Conservation (phyloP, 352 stramenopile species). For the Pythium volutum region DNA sequence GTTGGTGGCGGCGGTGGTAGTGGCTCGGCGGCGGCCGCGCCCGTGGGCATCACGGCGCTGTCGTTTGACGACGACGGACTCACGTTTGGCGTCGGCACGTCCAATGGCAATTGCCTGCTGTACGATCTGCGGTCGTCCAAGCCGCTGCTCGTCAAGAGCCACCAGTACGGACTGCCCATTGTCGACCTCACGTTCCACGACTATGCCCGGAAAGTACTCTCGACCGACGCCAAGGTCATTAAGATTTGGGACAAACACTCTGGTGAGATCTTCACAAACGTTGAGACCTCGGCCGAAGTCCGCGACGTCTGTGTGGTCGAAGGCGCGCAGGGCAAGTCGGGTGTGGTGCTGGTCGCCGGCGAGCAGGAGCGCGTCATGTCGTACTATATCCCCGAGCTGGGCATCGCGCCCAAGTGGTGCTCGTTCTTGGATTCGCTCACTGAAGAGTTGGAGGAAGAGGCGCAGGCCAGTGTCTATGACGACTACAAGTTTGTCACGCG, state of each 20-base stretch:
- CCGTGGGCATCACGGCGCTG: slow-evolving; percentile 91
- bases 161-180: slow-evolving; percentile 97
- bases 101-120: slow-evolving; percentile 90
- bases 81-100: slow-evolving; percentile 94
- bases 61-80: slow-evolving; percentile 94
- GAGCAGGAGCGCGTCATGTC: slow-evolving; percentile 97
- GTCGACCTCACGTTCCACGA: slow-evolving; percentile 93
- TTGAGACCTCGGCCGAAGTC: slow-evolving; percentile 96
- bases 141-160: slow-evolving; percentile 94
- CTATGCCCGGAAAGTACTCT: slow-evolving; percentile 89
- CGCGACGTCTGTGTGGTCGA: slow-evolving; percentile 95
- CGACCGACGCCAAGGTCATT: slow-evolving; percentile 95
- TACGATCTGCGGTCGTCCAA: slow-evolving; percentile 96
- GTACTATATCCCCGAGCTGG: slow-evolving; percentile 98
- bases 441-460: slow-evolving; percentile 97
- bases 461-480: slow-evolving; percentile 94
- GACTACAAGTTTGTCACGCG: slow-evolving; percentile 99
- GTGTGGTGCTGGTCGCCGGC: slow-evolving; percentile 95
- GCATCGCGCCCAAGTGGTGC: slow-evolving; percentile 97
- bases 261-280: slow-evolving; percentile 94
- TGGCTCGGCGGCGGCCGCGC: slow-evolving; percentile 6
- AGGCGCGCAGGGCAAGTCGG: slow-evolving; percentile 88
- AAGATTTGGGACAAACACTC: slow-evolving; percentile 96
- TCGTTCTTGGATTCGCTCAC: slow-evolving; percentile 99
- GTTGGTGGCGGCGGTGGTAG: slow-evolving; percentile 46